Evolutionary conservation across 2,329 filamentous ascomycete genomes (phyloP).

Genomic region (Chaetomiaceae sp.): DNA sequence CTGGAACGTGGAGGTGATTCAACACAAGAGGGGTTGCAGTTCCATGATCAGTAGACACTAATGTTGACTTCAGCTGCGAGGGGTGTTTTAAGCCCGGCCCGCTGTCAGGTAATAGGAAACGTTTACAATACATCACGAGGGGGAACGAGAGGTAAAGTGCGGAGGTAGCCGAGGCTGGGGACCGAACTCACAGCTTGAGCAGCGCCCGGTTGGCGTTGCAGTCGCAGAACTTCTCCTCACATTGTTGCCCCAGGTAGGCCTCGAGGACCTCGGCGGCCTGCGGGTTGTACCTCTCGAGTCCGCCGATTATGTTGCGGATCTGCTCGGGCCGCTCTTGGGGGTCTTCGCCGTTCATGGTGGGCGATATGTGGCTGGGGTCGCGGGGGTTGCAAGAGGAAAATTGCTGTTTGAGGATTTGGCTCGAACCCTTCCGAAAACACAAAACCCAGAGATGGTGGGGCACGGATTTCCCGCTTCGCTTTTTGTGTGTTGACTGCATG

Average conservation of each 20-base stretch:
- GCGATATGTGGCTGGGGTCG: constrained; percentile 24
- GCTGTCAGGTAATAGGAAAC: constrained; percentile 98
- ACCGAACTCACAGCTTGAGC: constrained; percentile 81
- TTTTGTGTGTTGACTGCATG: constrained; percentile 23
- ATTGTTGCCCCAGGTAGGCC: constrained; percentile 90
- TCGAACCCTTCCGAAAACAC: constrained; percentile 17
- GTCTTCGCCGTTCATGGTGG: constrained; percentile 70
- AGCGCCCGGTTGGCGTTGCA: constrained; percentile 95
- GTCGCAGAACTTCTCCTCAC: constrained; percentile 90
- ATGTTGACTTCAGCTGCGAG: constrained; percentile 63
- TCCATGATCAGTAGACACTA: constrained; percentile 67
- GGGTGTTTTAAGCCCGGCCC: constrained; percentile 47
- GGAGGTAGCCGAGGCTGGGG: constrained; percentile 18
- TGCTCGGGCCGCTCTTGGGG: constrained; percentile 87
- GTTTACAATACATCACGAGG: constrained; percentile 72
- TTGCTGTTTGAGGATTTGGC: constrained; percentile 17
- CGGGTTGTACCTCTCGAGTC: constrained; percentile 96
- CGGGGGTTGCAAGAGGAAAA: constrained; percentile 26
- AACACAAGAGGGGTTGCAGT: background rate
- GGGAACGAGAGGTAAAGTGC: constrained; percentile 5
- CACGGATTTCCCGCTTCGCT: constrained; percentile 20
- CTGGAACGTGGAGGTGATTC: background rate
- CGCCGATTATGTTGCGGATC: constrained; percentile 90
- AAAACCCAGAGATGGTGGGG: constrained; percentile 24
- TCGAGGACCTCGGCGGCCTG: constrained; percentile 92